Evolutionary conservation across 1,284 basidiomycete genomes (phyloP).

Genomic region (Rhizoctonia solani): DNA sequence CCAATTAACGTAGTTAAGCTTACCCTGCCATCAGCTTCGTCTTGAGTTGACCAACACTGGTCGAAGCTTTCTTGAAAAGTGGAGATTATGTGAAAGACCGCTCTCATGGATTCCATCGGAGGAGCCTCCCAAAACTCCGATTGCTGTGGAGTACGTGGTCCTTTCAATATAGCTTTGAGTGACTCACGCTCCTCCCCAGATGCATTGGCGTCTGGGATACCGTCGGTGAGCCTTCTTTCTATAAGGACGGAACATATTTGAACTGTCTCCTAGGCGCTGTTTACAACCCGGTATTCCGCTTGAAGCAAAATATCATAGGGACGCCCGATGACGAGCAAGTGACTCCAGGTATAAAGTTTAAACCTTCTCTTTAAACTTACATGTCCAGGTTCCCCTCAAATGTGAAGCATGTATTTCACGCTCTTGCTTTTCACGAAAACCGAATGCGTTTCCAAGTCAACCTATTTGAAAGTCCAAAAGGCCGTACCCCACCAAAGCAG

Average conservation of each 20-base stretch:
- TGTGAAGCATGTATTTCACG: constrained; percentile 27
- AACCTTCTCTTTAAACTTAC: too few relatives aligned
- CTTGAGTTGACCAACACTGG: constrained; percentile 1
- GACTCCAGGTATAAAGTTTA: not conserved
- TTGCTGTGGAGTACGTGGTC: too few relatives aligned
- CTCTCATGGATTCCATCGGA: not conserved
- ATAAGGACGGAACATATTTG: too few relatives aligned
- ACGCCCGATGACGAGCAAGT: not conserved
- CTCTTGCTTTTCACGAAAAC: constrained; percentile 19
- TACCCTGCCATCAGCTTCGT: too few relatives aligned
- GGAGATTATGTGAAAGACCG: not conserved
- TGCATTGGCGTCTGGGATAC: not conserved
- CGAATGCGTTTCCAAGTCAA: not conserved
- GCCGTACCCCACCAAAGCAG: not conserved
- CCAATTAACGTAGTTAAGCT: too few relatives aligned
- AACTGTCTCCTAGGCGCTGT: not conserved
- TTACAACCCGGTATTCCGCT: not conserved
- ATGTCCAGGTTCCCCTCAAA: constrained; percentile 24
- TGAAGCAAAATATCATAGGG: not conserved
- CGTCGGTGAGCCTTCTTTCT: not conserved
- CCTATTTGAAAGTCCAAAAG: not conserved
- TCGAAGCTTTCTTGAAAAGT: not conserved
- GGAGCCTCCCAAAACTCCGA: too few relatives aligned
- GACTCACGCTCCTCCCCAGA: not conserved
- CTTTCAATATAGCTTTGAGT: too few relatives aligned